Base-by-base conservation (phyloP, 2,329 filamentous ascomycete genomes). In the Metarhizium rileyi region DNA sequence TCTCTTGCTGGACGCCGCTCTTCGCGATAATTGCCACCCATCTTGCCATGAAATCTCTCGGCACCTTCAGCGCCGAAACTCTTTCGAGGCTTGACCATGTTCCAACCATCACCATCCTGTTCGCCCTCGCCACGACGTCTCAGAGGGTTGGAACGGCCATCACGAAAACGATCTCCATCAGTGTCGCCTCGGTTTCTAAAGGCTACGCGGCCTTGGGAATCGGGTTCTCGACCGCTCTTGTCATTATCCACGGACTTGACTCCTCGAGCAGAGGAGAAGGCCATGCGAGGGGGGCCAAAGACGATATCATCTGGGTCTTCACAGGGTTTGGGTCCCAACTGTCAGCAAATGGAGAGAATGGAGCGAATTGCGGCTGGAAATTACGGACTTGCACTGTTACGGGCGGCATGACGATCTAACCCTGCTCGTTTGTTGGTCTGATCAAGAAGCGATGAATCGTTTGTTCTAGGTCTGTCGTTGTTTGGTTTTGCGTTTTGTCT, bases 251-350 rank as follows among this genome's bases (percentile, higher is more conserved):
- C 68, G 14, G 69, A 67, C 52, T 75, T 72, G 48, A 67, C 64
- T 23, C 78, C 72, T 51, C 86, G 87, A 22, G 84, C 78, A 1
- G 90, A 94, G 48, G 87, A 81, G 66, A 96, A 95, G 42, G 82
- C 81, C 44, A 82, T 87, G 65, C 87, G 87, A 2, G 90, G 87
- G 20, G 90, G 90, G 14, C 87, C 90, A 51, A 95, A 84, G 51
- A 93, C 78, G 51, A 94, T 86, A 55, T 94, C 89, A 59, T 95
- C 90, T 60, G 79, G 71, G 64, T 80, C 81, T 86, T 57, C 35
- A 47, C 41, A 25, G 7, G 30, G 45, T 25, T 28, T 43, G 43
- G 20, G 28, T 22, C 30, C 26, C 26, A 22, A 44, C 14, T 12
- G 33, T 50, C 33, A 52, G 48, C 35, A 47, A 20, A 33, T 26